Evolutionary conservation across 805 yeast species (phyloP), one percentile per base, ranked within the genome.

Genomic region (Priceomyces medius): DNA sequence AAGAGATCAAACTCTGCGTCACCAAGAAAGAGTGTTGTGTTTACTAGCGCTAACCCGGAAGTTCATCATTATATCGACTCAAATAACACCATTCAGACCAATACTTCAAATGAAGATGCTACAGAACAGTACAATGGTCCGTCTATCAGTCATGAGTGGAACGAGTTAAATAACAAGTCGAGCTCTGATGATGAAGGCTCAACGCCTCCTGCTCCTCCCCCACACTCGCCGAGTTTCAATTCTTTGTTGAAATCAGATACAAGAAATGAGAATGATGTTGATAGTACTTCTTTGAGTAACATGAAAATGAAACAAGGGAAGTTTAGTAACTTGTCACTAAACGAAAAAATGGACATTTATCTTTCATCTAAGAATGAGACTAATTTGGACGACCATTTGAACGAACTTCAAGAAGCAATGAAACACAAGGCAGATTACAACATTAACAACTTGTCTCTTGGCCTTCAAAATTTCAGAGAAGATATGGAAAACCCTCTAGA

Each of bases 291-390:
- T 1, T 41, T 57, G 16, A 49, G 50, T 12, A 41, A 46, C 7
- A 41, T 54, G 37, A 56, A 49, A 35, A 44, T 59, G 24, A 53
- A 49, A 59, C 63, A 47, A 45, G 42, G 51, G 31, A 45, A 55
- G 41, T 50, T 50, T 52, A 43, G 63, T 53, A 55, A 61, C 59
- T 37, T 68, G 31, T 55, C 71, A 2, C 54, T 76, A 29, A 71
- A 71, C 45, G 73, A 76, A 45, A 74, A 71, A 50, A 57, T 76
- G 41, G 74, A 71, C 41, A 59, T 74, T 2, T 71, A 67, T 33
- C 56, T 76, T 12, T 58, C 59, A 21, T 47, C 44, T 26, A 53
- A 35, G 44, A 53, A 45, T 10, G 28, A 28, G 23, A 18, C 42
- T 16, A 43, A 41, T 8, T 50, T 70, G 44, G 73, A 67, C 46